Evolutionary conservation across 2,329 filamentous ascomycete species (phyloP).

Genomic region (Arthrobotrys iridis): DNA sequence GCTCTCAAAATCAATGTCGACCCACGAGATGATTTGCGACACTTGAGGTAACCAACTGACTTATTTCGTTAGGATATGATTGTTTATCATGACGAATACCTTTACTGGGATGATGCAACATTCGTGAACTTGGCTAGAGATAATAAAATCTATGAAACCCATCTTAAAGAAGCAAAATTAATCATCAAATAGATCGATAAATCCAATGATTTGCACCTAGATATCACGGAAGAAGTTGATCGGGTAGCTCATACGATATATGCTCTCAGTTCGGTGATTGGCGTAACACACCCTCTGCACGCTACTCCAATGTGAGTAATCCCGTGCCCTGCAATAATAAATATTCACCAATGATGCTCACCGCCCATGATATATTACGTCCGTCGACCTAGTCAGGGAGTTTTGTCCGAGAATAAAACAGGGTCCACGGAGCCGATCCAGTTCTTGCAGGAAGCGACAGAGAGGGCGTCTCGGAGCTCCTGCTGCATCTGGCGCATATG

Average conservation of each 20-base stretch:
- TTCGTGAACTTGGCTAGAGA: neutral
- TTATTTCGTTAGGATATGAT: too few species aligned
- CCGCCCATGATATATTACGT: neutral
- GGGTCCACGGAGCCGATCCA: neutral
- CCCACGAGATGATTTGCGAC: neutral
- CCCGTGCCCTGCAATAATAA: too few species aligned
- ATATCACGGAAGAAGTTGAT: neutral
- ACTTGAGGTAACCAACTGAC: too few species aligned
- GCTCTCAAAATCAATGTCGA: neutral
- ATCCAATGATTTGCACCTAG: slow-evolving; percentile 1
- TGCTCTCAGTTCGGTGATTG: neutral
- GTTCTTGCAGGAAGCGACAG: neutral
- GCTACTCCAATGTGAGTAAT: neutral
- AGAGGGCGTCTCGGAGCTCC: neutral
- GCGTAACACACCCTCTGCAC: neutral
- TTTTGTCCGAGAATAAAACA: slow-evolving; percentile 4
- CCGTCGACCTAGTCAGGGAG: neutral
- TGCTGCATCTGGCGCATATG: neutral
- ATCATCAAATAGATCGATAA: neutral
- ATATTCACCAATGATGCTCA: too few species aligned
- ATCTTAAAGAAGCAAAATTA: neutral
- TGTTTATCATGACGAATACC: neutral
- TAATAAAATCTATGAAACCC: neutral
- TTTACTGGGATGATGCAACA: neutral
- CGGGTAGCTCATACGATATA: neutral